phyloP scores from a whole-genome alignment of 2,329 filamentous ascomycete species.

The Aspergillus sp. region DNA sequence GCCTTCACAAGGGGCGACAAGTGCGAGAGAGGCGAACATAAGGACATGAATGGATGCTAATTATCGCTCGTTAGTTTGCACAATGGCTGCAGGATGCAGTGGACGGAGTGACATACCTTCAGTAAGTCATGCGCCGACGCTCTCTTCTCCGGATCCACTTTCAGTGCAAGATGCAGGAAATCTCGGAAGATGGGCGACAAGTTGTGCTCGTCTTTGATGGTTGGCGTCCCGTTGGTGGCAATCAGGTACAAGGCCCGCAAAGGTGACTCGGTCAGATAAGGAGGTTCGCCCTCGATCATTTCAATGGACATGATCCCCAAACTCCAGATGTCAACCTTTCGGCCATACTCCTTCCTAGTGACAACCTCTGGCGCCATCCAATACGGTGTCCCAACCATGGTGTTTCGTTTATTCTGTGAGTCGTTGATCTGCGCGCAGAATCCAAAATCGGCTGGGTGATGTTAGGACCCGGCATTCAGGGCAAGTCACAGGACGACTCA shows the following conservation, averaged over 20 bases:
- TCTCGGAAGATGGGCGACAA: conserved; percentile 76
- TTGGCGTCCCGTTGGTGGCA: conserved; percentile 88
- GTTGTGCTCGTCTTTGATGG: conserved; percentile 85
- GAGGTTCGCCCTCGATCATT: conserved; percentile 98
- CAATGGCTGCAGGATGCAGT: background rate
- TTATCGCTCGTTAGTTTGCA: conserved; percentile 10
- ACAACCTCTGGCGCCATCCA: conserved; percentile 99
- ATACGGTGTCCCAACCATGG: conserved; percentile 97
- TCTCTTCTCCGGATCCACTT: conserved; percentile 94
- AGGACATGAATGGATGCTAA: conserved; percentile 72
- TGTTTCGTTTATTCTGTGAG: conserved; percentile 91
- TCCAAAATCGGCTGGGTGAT: conserved; percentile 72
- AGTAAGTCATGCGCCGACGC: conserved; percentile 90
- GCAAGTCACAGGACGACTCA: conserved; percentile 40
- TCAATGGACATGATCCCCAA: conserved; percentile 99
- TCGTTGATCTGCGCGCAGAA: conserved; percentile 99
- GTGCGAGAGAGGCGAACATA: conserved; percentile 63
- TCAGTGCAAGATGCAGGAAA: conserved; percentile 85
- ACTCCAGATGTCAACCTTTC: conserved; percentile 98
- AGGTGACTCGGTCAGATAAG: conserved; percentile 90
- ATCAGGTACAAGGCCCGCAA: conserved; percentile 90
- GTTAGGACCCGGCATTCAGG: conserved; percentile 12
- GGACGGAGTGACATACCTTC: conserved; percentile 58
- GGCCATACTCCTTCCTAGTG: conserved; percentile 91
- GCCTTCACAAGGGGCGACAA: conserved; percentile 80